These are phyloP conservation scores for Xerocomus brunneocitrinus DNA, from an alignment of 768 basidiomycete genomes.

Conservation along the genomic window DNA sequence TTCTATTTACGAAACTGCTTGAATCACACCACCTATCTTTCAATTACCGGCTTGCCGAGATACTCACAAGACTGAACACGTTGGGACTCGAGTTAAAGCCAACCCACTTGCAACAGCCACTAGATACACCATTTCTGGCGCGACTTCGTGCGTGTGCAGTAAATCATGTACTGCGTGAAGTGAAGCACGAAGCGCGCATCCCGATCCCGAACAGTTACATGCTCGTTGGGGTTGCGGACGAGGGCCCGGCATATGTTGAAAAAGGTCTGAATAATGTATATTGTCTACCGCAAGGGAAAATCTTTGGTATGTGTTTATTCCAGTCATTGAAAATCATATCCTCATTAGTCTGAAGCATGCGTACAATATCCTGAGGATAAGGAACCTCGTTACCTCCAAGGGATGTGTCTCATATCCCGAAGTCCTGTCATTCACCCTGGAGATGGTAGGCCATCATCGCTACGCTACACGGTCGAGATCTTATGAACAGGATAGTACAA, in stretches of 20 bases:
- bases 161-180: constrained; percentile 61
- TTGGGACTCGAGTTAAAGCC: constrained; percentile 46
- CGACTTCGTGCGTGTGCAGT: constrained; percentile 57
- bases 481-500: constrained; percentile 45
- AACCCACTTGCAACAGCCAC: constrained; percentile 27
- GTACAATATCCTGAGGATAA: constrained; percentile 48
- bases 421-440: constrained; percentile 76
- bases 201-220: constrained; percentile 62
- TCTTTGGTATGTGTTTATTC: constrained; percentile 51
- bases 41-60: constrained; percentile 45
- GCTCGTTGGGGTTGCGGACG: constrained; percentile 80
- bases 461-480: background rate
- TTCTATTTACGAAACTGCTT: constrained; percentile 46
- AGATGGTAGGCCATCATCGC: constrained; percentile 44
- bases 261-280: constrained; percentile 52
- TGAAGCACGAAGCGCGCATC: constrained; percentile 75
- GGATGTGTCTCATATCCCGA: constrained; percentile 59
- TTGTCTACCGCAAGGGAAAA: constrained; percentile 49
- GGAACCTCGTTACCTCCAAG: constrained; percentile 53
- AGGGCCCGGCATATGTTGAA: constrained; percentile 59
- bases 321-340: background rate
- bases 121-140: constrained; percentile 55
- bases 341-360: constrained; percentile 41
- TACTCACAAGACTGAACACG: constrained; percentile 47
- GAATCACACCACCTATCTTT: constrained; percentile 42